A percentile compares a stretch with the other conserved stretches of the same genome.
Conservation (phyloP, 805 yeast genomes). For the Pichia californica region DNA sequence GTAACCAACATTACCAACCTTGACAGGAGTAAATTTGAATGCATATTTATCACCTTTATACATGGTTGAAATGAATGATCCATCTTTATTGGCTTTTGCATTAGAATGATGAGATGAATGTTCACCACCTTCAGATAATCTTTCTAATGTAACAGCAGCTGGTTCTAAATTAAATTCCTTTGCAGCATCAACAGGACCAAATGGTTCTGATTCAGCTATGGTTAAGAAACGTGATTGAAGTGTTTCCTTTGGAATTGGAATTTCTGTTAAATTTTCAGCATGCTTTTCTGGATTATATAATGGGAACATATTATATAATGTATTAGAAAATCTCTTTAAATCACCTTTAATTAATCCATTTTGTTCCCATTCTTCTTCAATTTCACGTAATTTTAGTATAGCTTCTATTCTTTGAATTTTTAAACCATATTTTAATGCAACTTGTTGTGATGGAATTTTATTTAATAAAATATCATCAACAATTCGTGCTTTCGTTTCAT, state of each 20-base stretch:
- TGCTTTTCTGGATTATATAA: conserved; percentile 42
- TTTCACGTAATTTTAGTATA: conserved; percentile 56
- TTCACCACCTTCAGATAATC: conserved; percentile 55
- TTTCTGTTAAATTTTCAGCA: conserved; percentile 83
- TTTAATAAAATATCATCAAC: conserved; percentile 43
- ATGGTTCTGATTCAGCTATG: conserved; percentile 90
- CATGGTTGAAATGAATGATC: conserved; percentile 49
- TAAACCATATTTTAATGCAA: conserved; percentile 72
- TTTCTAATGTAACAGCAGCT: conserved; percentile 72
- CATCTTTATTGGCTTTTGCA: conserved; percentile 22
- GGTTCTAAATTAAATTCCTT: conserved; percentile 75
- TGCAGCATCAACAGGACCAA: conserved; percentile 95
- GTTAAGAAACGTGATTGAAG: conserved; percentile 76
- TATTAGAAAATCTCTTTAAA: conserved; percentile 48
- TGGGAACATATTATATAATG: conserved; percentile 80
- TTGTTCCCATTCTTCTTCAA: conserved; percentile 58
- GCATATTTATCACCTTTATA: conserved; percentile 62
- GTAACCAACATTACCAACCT: conserved; percentile 80
- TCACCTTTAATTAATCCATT: conserved; percentile 51
- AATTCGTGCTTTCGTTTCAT: conserved; percentile 54
- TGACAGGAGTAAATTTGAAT: conserved; percentile 71
- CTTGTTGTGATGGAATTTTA: conserved; percentile 56
- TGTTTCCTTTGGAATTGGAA: conserved; percentile 83
- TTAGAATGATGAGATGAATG: conserved; percentile 34
- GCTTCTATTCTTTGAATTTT: conserved; percentile 88